These are phyloP conservation scores for Exutisphaerella laricina DNA, from an alignment of 2,329 filamentous ascomycete genomes.

Conservation along the genomic window DNA sequence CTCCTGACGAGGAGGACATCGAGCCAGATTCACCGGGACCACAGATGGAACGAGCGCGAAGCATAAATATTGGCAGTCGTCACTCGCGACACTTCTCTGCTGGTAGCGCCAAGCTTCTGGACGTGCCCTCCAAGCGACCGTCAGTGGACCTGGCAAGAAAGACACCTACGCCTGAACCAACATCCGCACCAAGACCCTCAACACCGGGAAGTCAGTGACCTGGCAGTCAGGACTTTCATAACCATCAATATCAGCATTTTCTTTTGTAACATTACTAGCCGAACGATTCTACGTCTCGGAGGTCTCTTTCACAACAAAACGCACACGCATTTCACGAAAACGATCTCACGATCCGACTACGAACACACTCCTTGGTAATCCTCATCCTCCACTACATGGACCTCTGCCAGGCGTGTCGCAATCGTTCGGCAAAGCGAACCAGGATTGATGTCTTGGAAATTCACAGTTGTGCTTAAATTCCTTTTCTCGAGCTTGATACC, in stretches of 20 bases:
- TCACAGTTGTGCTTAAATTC: background rate
- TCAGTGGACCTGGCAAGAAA: conserved; percentile 3
- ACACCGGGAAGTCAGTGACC: background rate
- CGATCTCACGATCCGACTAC: conserved; percentile 4
- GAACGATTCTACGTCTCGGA: conserved; percentile 2
- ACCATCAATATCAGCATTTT: background rate
- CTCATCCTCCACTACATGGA: too few relatives aligned
- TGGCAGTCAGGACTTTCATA: background rate
- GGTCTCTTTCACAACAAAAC: background rate
- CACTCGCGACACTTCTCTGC: conserved; percentile 70
- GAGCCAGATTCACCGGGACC: conserved; percentile 15
- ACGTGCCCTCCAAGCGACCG: conserved; percentile 33
- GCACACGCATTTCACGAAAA: background rate
- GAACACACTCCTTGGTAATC: background rate
- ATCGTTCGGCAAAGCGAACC: conserved; percentile 1
- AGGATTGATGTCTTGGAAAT: background rate
- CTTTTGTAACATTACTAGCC: background rate
- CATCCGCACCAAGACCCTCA: background rate
- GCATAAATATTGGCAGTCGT: conserved; percentile 57
- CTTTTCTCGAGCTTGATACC: conserved; percentile 6
- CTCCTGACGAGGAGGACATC: conserved; percentile 15
- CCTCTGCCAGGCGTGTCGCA: background rate
- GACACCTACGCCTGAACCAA: conserved; percentile 1
- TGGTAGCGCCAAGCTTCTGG: conserved; percentile 68
- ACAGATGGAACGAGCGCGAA: conserved; percentile 60